Evolutionary conservation across 208 protist species (phyloP), one percentile per base, ranked within the genome.

Genomic region (Borovskyia barvae): DNA sequence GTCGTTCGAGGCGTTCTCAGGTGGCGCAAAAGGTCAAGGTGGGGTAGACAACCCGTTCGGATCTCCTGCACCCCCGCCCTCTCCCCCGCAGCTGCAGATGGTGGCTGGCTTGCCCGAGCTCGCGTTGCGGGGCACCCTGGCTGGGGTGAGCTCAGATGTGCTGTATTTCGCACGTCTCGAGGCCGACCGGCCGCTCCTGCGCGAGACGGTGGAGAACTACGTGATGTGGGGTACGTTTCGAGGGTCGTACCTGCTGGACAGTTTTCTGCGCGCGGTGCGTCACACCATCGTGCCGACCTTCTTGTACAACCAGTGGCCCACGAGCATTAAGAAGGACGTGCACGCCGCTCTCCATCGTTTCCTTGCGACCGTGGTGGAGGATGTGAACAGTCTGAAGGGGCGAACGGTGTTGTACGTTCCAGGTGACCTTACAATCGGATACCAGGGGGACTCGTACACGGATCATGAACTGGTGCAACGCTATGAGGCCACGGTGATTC

Each of bases 401-500:
- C 92, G 74, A 25, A 99, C 98, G 11, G 92, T 98, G n/a, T 74
- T 99, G n/a, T 99, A 99, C 76, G 91, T 99, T 11, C 98, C 98
- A 14, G 66, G 75, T 15, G 97, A 99, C 69, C 64, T 99, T 9
- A 45, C 78, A 0, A 35, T 48, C 3, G 51, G 54, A 11, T 66
- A 75, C 14, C 24, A 65, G 26, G 46, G 45, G 15, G 77, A 88
- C 39, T 84, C 94, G 1, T 79, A 94, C 46, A 69, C 75, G 2
- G 87, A 98, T 56, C 93, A 97, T 48, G 95, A 98, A 64, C 75
- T 99, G 1, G 91, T 99, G 19, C 97, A 98, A 80, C 87, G 96
- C 39, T 97, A 98, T 63, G 95, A 99, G 75, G 83, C 94, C 0
- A 97, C 96, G 0, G 89, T 98, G 14, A 99, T 99, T 54, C 98